Conservation (phyloP, 495 filamentous ascomycete species). For the Durotheca rogersii region DNA sequence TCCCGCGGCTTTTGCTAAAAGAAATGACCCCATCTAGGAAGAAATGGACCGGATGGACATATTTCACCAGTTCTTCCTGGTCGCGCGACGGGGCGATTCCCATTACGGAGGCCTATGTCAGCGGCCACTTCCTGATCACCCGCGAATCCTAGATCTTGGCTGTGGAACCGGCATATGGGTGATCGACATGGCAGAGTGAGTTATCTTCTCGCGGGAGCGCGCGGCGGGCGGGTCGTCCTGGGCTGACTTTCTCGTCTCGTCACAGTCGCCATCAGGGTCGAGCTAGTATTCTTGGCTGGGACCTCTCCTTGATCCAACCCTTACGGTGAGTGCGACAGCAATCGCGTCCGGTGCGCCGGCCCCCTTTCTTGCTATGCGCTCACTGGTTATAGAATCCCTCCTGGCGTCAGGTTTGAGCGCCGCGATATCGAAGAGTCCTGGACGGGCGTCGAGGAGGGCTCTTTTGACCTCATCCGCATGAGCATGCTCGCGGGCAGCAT, state of each 20-base stretch:
- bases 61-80: constrained; percentile 70
- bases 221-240: constrained; percentile 9
- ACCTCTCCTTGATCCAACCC: constrained; percentile 81
- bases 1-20: constrained; percentile 25
- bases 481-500: constrained; percentile 81
- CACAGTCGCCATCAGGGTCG: constrained; percentile 28
- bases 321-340: constrained; percentile 57
- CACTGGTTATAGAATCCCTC: constrained; percentile 58
- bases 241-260: constrained; percentile 15
- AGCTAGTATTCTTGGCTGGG: constrained; percentile 66
- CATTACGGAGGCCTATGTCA: constrained; percentile 29
- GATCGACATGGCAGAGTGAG: constrained; percentile 81
- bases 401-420: constrained; percentile 67
- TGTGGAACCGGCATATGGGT: constrained; percentile 91
- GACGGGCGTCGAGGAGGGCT: constrained; percentile 65
- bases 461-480: constrained; percentile 86
- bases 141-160: constrained; percentile 75
- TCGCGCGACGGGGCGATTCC: constrained; percentile 62
- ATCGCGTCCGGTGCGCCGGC: neutral
- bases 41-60: constrained; percentile 79
- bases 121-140: constrained; percentile 32
- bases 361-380: constrained; percentile 3
- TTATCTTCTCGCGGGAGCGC: constrained; percentile 18
- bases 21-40: constrained; percentile 44
- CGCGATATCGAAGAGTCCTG: constrained; percentile 83